A percentile compares a stretch with the other conserved stretches of the same genome.
These are phyloP conservation scores for Lycium barbarum DNA, from an alignment of 257 asterid species.

Conservation along the genomic window DNA sequence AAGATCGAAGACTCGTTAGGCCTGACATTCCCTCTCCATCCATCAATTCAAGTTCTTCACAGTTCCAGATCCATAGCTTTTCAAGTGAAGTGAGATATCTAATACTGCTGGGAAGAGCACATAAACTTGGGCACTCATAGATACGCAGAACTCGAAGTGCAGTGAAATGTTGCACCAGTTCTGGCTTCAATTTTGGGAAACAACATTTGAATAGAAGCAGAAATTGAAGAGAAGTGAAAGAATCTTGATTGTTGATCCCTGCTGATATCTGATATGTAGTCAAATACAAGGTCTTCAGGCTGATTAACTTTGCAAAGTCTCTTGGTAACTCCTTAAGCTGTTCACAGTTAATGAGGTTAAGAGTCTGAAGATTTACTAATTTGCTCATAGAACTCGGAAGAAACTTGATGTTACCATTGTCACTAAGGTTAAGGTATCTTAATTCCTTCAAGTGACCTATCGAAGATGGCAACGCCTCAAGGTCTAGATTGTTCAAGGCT, in stretches of 20 bases:
- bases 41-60: conserved; percentile 48
- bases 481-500: conserved; percentile 44
- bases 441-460: conserved; percentile 46
- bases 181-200: conserved; percentile 45
- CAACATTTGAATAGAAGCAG: conserved; percentile 55
- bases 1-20: conserved; percentile 46
- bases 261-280: conserved; percentile 47
- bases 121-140: conserved; percentile 52
- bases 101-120: conserved; percentile 48
- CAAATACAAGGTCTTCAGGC: conserved; percentile 52
- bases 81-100: conserved; percentile 50
- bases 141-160: conserved; percentile 52
- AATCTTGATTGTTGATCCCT: conserved; percentile 29
- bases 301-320: conserved; percentile 36
- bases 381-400: conserved; percentile 52
- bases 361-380: conserved; percentile 55
- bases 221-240: conserved; percentile 48
- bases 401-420: conserved; percentile 41
- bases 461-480: conserved; percentile 53
- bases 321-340: conserved; percentile 46
- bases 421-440: conserved; percentile 49
- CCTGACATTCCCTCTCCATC: conserved; percentile 50
- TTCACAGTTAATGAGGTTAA: conserved; percentile 60
- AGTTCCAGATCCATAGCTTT: conserved; percentile 69
- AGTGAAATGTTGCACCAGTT: conserved; percentile 42